phyloP scores from a whole-genome alignment of 2,329 filamentous ascomycete species.

The Cytospora schulzeri region DNA sequence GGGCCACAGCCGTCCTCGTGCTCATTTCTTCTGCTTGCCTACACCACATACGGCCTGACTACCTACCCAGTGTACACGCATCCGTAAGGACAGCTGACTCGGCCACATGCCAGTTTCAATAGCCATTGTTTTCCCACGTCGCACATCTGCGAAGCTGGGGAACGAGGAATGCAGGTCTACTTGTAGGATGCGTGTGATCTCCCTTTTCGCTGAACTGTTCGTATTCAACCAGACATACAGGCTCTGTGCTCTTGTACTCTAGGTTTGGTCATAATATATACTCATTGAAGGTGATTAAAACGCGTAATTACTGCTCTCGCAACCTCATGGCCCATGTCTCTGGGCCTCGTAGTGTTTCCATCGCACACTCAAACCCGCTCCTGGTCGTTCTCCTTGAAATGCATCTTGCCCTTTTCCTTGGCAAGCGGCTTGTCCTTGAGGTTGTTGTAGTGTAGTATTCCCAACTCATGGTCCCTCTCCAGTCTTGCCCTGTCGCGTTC shows the following conservation, averaged over 20 bases:
- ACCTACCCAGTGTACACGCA: too few relatives aligned
- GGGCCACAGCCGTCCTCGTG: too few relatives aligned
- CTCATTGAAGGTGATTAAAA: slow-evolving; percentile 16
- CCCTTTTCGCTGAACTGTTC: too few relatives aligned
- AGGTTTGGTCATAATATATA: slow-evolving; percentile 16
- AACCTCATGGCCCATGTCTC: slow-evolving; percentile 4
- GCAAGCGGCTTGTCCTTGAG: slow-evolving; percentile 54
- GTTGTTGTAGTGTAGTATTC: slow-evolving; percentile 62
- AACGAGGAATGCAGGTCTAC: not conserved
- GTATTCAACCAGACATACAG: not conserved
- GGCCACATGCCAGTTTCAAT: not conserved
- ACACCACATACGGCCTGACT: too few relatives aligned
- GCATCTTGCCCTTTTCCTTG: slow-evolving; percentile 39
- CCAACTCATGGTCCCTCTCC: slow-evolving; percentile 54
- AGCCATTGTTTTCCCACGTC: too few relatives aligned
- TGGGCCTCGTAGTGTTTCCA: not conserved
- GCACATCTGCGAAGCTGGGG: not conserved
- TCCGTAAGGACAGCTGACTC: not conserved
- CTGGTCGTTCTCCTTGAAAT: slow-evolving; percentile 33
- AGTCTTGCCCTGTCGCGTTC: slow-evolving; percentile 56
- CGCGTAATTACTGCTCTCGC: slow-evolving; percentile 12
- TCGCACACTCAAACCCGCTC: not conserved
- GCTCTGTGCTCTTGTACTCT: slow-evolving; percentile 3
- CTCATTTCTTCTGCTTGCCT: too few relatives aligned
- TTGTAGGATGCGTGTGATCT: not conserved